phyloP scores from a whole-genome alignment of 2,329 filamentous ascomycete genomes.

The Cladophialophora psammophila region DNA sequence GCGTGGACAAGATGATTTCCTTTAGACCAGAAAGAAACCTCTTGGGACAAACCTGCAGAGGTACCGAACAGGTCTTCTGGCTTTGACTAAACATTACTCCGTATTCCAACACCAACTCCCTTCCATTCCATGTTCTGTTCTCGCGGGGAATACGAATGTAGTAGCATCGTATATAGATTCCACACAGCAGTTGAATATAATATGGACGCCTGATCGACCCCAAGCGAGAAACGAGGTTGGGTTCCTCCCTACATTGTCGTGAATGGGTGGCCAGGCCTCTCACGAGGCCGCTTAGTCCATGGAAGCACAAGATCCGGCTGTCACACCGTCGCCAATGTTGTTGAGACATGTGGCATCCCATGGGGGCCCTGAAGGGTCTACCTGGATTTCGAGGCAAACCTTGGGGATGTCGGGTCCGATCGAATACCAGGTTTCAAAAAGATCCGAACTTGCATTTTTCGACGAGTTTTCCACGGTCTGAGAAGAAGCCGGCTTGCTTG shows the following conservation, averaged over 20 bases:
- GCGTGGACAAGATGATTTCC: background rate
- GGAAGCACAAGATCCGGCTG: background rate
- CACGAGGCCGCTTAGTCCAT: background rate
- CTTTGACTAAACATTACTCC: constrained; percentile 4
- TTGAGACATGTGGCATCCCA: background rate
- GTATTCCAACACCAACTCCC: background rate
- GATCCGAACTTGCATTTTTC: constrained; percentile 41
- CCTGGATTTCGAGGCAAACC: background rate
- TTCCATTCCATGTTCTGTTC: background rate
- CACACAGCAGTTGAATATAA: background rate
- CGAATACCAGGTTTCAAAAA: constrained; percentile 14
- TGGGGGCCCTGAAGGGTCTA: background rate
- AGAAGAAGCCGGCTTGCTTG: constrained; percentile 75
- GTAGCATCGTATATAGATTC: background rate
- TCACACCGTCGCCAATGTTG: background rate
- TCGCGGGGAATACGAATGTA: background rate
- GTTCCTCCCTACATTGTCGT: background rate
- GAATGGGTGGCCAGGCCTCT: background rate
- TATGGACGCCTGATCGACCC: constrained; percentile 19
- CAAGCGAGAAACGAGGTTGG: background rate
- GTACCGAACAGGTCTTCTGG: background rate
- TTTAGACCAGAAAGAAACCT: background rate
- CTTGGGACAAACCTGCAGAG: background rate
- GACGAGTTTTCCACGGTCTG: constrained; percentile 55
- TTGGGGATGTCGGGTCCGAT: background rate